Evolutionary conservation across 495 filamentous ascomycete genomes (phyloP).

Genomic region (Penicillium steckii): DNA sequence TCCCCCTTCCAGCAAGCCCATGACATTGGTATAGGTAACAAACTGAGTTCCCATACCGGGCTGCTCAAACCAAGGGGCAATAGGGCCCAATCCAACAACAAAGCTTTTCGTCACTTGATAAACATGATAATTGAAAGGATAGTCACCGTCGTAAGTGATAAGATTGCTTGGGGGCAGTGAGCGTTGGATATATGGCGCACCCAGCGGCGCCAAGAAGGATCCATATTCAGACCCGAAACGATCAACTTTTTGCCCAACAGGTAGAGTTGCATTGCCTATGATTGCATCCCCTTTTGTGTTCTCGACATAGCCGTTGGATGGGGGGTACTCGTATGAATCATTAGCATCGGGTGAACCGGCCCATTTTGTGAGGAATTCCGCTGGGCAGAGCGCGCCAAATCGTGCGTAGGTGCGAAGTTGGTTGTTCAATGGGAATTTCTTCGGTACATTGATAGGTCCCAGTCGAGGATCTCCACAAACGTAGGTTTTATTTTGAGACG

Average conservation of each 20-base stretch:
- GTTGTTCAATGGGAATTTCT: slow-evolving; percentile 34
- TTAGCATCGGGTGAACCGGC: slow-evolving; percentile 24
- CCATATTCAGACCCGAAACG: slow-evolving; percentile 53
- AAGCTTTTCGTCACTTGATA: slow-evolving; percentile 49
- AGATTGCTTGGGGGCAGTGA: slow-evolving; percentile 53
- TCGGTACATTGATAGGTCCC: slow-evolving; percentile 44
- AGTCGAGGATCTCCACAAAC: slow-evolving; percentile 54
- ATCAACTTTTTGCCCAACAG: slow-evolving; percentile 49
- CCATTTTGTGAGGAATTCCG: slow-evolving; percentile 48
- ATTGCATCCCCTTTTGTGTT: slow-evolving; percentile 34
- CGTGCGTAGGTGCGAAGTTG: slow-evolving; percentile 42
- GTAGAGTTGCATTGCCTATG: slow-evolving; percentile 43
- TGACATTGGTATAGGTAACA: slow-evolving; percentile 17
- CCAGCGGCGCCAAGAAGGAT: slow-evolving; percentile 44
- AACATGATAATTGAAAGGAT: slow-evolving; percentile 56
- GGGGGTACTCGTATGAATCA: slow-evolving; percentile 32
- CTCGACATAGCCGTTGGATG: slow-evolving; percentile 41
- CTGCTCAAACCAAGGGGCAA: slow-evolving; percentile 58
- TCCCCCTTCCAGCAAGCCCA: slow-evolving; percentile 22
- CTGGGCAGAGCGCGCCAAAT: slow-evolving; percentile 48
- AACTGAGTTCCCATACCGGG: slow-evolving; percentile 56
- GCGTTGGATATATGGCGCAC: slow-evolving; percentile 52
- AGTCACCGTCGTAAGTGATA: slow-evolving; percentile 34
- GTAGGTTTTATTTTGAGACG: slow-evolving; percentile 33
- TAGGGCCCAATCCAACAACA: slow-evolving; percentile 45